Evolutionary conservation across 371 early-diverging fungal species (phyloP), one percentile per base, ranked within the genome.

Genomic region (Coemansia sp.): DNA sequence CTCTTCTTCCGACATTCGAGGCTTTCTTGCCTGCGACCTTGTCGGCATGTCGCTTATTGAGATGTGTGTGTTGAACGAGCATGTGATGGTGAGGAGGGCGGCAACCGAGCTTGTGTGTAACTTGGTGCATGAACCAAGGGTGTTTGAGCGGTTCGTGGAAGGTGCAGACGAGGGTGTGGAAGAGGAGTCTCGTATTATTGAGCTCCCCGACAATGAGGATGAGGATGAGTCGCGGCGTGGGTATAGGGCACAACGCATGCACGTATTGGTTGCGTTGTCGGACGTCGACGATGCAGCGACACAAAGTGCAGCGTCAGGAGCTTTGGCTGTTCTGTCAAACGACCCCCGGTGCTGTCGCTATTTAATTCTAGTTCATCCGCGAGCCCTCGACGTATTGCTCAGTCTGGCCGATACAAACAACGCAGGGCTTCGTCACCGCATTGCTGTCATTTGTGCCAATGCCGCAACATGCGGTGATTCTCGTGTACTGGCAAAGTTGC

Each of bases 21-120:
- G 63, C 0, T 80, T 80, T 4, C 76, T 86, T 52, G 81, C 72
- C 56, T 45, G 71, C 64, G 53, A 59, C 34, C 71, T 69, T 13
- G 79, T 84, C 45, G 94, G 92, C 0, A 78, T 95, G 45, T 60
- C 84, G 11, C 79, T 82, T 10, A 86, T 95, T 72, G 93, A 95
- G 73, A 85, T 82, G 50, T 75, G 90, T 27, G 89, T 92, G 69
- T 85, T 95, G 47, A 90, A 92, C 16, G 89, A 90, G 59, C 84
- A 95, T 64, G 81, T 65, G 4, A 69, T 95, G 82, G 86, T 97
- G 5, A 90, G 90, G n/a, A 86, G 97, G 2, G 95, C 98, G 1
- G 94, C 97, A 2, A 92, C 94, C 2, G 98, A 97, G 77, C 84
- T 90, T 26, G 74, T 95, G 1, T 95, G 97, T 80, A 97, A 97